phyloP scores from a whole-genome alignment of 2,329 filamentous ascomycete genomes.

The Metarhizium robertsii region DNA sequence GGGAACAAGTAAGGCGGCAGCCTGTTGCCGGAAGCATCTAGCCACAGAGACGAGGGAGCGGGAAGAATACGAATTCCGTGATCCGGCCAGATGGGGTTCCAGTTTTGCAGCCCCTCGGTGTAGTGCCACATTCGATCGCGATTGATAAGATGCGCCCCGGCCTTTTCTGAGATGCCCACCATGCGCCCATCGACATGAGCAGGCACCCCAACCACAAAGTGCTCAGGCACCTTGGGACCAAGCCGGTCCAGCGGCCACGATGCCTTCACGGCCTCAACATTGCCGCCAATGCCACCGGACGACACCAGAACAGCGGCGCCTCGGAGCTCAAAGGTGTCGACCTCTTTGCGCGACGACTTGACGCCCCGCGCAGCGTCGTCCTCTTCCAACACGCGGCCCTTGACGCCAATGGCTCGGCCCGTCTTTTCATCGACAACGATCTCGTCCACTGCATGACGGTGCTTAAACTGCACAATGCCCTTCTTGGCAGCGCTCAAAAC shows the following conservation, averaged over 20 bases:
- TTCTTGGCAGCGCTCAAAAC: slow-evolving; percentile 41
- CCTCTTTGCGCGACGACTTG: slow-evolving; percentile 36
- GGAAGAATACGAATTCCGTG: slow-evolving; percentile 54
- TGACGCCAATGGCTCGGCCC: slow-evolving; percentile 43
- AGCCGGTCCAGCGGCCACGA: slow-evolving; percentile 49
- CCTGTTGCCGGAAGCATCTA: slow-evolving; percentile 50
- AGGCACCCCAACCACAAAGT: slow-evolving; percentile 51
- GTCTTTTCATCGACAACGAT: slow-evolving; percentile 39
- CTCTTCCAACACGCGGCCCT: slow-evolving; percentile 40
- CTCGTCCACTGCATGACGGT: slow-evolving; percentile 48
- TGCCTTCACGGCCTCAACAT: slow-evolving; percentile 49
- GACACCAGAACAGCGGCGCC: slow-evolving; percentile 45
- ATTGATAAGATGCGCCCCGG: slow-evolving; percentile 48
- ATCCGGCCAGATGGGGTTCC: slow-evolving; percentile 51
- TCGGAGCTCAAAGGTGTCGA: slow-evolving; percentile 42
- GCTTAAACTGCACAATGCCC: slow-evolving; percentile 45
- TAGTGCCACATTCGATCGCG: slow-evolving; percentile 59
- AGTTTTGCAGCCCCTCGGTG: slow-evolving; percentile 52
- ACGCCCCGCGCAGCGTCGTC: slow-evolving; percentile 42
- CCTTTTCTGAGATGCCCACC: slow-evolving; percentile 44
- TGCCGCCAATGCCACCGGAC: slow-evolving; percentile 51
- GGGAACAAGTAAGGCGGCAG: slow-evolving; percentile 48
- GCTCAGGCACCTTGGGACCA: slow-evolving; percentile 44
- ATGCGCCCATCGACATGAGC: slow-evolving; percentile 57
- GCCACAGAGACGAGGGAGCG: slow-evolving; percentile 52